Base-by-base conservation (phyloP, 352 stramenopile genomes). In the Elongisporangium senticosum region DNA sequence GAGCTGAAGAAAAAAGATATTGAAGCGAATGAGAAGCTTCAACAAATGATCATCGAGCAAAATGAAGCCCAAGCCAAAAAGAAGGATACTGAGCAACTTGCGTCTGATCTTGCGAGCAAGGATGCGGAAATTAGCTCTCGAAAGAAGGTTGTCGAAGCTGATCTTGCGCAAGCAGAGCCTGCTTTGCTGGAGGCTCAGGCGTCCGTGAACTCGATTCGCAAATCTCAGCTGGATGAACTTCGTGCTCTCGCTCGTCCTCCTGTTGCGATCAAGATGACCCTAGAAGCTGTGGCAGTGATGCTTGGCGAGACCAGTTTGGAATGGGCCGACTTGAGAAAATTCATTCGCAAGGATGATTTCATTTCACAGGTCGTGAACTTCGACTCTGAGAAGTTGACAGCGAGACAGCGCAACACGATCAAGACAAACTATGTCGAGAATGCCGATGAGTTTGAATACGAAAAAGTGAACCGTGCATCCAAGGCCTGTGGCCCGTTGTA, bases 291-390 rank as follows among this genome's bases (percentile, higher is more conserved):
- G 15, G 93, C 93, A 2, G 96, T 99, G 48, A 99, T 99, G 97
- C 75, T 99, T 0, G 97, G 97, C 4, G 93, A 99, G 59, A 97
- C 84, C 4, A 98, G 89, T 62, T 77, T 97, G 20, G 96, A 98
- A 37, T 99, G 98, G 98, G 75, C 80, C 33, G 97, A 99, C 68
- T 86, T 99, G 21, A 91, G 96, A 61, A 98, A 99, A 62, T 95
- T 99, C 56, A 95, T 99, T 60, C 86, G 90, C 33, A 96, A 96
- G 53, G 89, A 97, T 51, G 97, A 99, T 61, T 99, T 99, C 69
- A 99, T 99, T 71, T 90, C 95, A 6, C 97, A 86, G 51, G 98
- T 99, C 65, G 85, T 99, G 4, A 98, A 99, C 74, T 99, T 99
- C 69, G 89, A 99, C 71, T 97, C 97, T 8, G 90, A 99, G 62